phyloP scores from a whole-genome alignment of 805 yeast species.

The Monosporozyma solicola region DNA sequence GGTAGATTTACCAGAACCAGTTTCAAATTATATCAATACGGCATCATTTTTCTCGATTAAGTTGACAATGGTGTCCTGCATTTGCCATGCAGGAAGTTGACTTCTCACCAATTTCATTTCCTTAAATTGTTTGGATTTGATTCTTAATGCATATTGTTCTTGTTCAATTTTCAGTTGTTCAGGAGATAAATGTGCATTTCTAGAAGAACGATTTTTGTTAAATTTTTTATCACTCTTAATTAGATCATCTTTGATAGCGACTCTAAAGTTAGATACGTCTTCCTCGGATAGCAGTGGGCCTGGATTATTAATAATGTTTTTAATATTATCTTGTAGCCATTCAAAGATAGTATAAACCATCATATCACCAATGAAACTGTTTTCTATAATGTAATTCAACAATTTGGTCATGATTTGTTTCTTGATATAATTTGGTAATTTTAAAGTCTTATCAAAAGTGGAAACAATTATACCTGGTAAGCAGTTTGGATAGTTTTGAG shows the following conservation, averaged over 20 bases:
- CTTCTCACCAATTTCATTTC: constrained; percentile 40
- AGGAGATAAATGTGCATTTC: constrained; percentile 12
- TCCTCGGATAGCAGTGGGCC: constrained; percentile 45
- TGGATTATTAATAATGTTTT: constrained; percentile 56
- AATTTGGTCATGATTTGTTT: constrained; percentile 44
- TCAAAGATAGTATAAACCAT: constrained; percentile 61
- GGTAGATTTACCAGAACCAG: constrained; percentile 96
- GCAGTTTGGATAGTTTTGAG: constrained; percentile 50
- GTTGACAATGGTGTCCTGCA: constrained; percentile 45
- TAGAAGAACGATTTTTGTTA: constrained; percentile 7
- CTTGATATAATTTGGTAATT: constrained; percentile 64
- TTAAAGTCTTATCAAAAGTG: constrained; percentile 34
- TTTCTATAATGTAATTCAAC: constrained; percentile 35
- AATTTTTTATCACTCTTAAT: neutral
- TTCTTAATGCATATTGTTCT: constrained; percentile 29
- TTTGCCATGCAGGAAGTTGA: constrained; percentile 77
- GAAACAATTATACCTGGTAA: constrained; percentile 63
- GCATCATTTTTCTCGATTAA: constrained; percentile 53
- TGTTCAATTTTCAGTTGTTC: constrained; percentile 31
- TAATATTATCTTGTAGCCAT: constrained; percentile 63
- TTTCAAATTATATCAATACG: constrained; percentile 70
- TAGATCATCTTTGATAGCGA: neutral
- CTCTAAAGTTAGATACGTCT: neutral
- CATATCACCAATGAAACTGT: constrained; percentile 55
- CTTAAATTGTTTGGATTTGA: constrained; percentile 29